phyloP scores from a whole-genome alignment of 371 early-diverging fungal species.

The Actinomucor elegans region DNA sequence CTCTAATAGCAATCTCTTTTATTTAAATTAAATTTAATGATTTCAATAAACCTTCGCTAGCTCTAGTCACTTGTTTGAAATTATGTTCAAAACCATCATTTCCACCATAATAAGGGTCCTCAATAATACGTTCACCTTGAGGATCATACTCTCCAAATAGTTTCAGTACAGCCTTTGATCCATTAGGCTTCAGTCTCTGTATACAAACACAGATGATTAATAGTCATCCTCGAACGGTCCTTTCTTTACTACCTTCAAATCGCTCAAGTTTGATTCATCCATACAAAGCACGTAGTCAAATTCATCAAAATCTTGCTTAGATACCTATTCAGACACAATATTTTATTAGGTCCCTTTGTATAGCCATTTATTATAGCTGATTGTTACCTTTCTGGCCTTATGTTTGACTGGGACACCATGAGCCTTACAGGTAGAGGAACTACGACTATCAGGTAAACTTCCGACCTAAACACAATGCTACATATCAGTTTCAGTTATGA shows the following conservation, averaged over 20 bases:
- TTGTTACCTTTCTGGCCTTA: constrained; percentile 65
- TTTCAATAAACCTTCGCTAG: constrained; percentile 47
- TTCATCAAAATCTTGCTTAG: constrained; percentile 56
- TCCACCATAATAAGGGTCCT: constrained; percentile 91
- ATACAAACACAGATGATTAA: too few species aligned
- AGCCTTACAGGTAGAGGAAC: constrained; percentile 64
- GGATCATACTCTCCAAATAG: constrained; percentile 91
- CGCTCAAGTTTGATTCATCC: constrained; percentile 76
- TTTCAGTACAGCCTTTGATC: constrained; percentile 51
- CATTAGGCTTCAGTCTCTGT: constrained; percentile 32
- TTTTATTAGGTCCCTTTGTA: too few species aligned
- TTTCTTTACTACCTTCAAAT: constrained; percentile 72
- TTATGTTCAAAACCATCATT: constrained; percentile 83
- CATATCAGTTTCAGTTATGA: too few species aligned
- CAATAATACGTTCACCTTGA: constrained; percentile 73
- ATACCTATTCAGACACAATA: too few species aligned
- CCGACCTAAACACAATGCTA: constrained; percentile 47
- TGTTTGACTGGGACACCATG: constrained; percentile 86
- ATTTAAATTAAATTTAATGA: constrained; percentile 28
- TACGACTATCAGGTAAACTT: constrained; percentile 72
- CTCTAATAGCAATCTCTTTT: too few species aligned
- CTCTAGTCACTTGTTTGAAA: constrained; percentile 79
- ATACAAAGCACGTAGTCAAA: constrained; percentile 91
- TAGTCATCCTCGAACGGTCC: too few species aligned
- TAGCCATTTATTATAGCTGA: too few species aligned